These are phyloP conservation scores for Ceratobasidium sp. DNA, from an alignment of 1,284 basidiomycete species.

Conservation along the genomic window DNA sequence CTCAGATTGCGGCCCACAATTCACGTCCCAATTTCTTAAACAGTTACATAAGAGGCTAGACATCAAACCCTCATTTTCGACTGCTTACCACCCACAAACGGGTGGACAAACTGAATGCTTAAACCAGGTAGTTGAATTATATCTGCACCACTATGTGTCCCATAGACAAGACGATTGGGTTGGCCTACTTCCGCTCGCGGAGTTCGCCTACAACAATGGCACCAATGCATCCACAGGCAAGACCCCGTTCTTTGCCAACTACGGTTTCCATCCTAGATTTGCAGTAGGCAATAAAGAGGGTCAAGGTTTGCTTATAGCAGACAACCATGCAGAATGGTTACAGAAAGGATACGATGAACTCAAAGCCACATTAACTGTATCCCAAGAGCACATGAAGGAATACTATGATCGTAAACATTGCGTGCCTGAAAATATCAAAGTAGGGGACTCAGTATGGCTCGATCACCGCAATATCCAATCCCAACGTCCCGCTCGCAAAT, in stretches of 20 bases:
- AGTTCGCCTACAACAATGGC: slow-evolving; percentile 7
- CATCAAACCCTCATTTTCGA: slow-evolving; percentile 44
- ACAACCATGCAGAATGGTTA: too few relatives aligned
- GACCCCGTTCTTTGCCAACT: not conserved
- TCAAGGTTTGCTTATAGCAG: too few relatives aligned
- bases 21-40: slow-evolving; percentile 45
- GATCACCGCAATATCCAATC: too few relatives aligned
- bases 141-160: not conserved
- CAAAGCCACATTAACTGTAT: too few relatives aligned
- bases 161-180: not conserved
- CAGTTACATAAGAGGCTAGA: slow-evolving; percentile 36
- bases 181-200: not conserved
- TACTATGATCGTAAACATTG: too few relatives aligned
- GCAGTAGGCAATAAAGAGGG: not conserved
- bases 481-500: too few relatives aligned
- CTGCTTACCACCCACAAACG: slow-evolving; percentile 50
- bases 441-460: too few relatives aligned
- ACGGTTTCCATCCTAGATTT: not conserved
- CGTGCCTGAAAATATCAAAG: too few relatives aligned
- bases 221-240: not conserved
- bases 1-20: slow-evolving; percentile 46
- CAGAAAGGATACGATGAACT: too few relatives aligned
- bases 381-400: too few relatives aligned
- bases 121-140: slow-evolving; percentile 48
- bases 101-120: slow-evolving; percentile 51